phyloP scores from a whole-genome alignment of 441 rosid genomes.

The Jatropha podagrica region DNA sequence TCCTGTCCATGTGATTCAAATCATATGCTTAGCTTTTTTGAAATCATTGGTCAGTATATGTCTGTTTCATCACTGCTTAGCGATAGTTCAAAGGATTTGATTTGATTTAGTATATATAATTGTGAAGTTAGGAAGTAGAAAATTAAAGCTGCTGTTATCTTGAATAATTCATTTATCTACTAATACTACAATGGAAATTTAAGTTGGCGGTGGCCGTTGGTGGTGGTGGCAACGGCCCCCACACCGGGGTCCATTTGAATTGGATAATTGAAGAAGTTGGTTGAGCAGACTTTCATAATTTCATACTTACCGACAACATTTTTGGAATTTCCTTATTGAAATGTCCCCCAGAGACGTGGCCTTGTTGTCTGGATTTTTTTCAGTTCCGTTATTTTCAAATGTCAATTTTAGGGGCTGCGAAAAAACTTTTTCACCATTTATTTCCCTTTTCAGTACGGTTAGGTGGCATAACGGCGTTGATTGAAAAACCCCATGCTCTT shows the following conservation, averaged over 20 bases:
- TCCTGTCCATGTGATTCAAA: no score
- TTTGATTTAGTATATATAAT: no score
- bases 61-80: no score
- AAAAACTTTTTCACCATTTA: neutral
- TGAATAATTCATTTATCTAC: no score
- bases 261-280: neutral
- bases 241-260: neutral
- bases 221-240: neutral
- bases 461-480: neutral
- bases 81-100: no score
- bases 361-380: neutral
- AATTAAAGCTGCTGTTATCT: no score
- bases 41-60: no score
- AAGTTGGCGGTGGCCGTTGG: neutral
- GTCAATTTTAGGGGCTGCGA: slow-evolving; percentile 16
- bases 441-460: neutral
- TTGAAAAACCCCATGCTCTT: neutral
- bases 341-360: neutral
- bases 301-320: neutral
- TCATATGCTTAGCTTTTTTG: no score
- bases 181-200: neutral
- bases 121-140: no score
- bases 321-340: neutral
- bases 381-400: neutral
- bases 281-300: neutral